Evolutionary conservation across 1,139 yeast species (phyloP), one percentile per base, ranked within the genome.

Genomic region (Suhomyces bolitotheri): DNA sequence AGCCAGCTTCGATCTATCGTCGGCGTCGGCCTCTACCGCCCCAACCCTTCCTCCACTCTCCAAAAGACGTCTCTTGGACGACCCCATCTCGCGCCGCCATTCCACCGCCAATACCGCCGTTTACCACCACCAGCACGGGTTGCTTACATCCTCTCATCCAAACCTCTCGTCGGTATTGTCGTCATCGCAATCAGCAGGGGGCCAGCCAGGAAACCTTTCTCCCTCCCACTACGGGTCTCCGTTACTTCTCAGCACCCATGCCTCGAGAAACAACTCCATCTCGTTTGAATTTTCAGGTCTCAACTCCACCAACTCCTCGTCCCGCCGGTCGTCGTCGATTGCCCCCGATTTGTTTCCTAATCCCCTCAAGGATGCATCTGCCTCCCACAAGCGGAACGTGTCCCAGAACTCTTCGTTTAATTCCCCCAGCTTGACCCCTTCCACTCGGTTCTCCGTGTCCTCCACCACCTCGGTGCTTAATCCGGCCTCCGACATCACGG

Each of bases 321-420:
- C 64, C 23, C 56, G 72, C 45, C 55, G 71, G 29, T 63, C 69
- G 22, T 62, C 68, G 6, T 42, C 43, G 28, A 58, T 64, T 27
- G 69, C 71, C 6, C 70, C 71, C 1, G 73, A 67, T 35, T 60
- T 63, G 34, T 67, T 66, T 51, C 72, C 73, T 9, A 65, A 65
- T 39, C 70, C 72, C 9, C 38, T 47, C 27, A 48, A 45, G 27
- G 51, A 47, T 20, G 25, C 6, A 5, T 4, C 25, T 15, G 20
- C 20, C 7, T 12, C 29, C 7, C 54, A 50, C 35, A 62, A 62
- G 42, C 47, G 70, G 25, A 62, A 55, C 36, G 41, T 56, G 6
- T 59, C 67, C 10, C 65, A 61, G 46, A 55, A 55, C 38, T 62
- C 66, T 3, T 59, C 66, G 17, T 62, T 60, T 46, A 60, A 56